phyloP scores from a whole-genome alignment of 306 rosid species.

The Cyclanthera cordifolia region DNA sequence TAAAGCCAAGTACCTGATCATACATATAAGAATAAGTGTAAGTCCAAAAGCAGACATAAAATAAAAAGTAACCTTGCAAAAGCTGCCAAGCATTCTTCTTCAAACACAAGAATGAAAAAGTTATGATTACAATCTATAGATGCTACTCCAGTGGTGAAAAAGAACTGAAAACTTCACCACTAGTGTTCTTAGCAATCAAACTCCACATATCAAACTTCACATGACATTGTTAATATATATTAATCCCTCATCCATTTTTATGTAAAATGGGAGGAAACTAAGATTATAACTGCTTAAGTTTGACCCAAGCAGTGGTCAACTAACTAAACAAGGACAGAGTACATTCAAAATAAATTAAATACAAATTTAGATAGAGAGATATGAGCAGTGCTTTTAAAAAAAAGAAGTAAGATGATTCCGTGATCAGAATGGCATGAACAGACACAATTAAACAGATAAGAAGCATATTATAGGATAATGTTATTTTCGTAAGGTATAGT shows the following conservation, averaged over 20 bases:
- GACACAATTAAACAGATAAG: not conserved
- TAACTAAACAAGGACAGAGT: too few species aligned
- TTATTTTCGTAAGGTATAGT: too few species aligned
- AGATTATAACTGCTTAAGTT: too few species aligned
- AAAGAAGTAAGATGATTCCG: too few species aligned
- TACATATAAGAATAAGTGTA: not conserved
- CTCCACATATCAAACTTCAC: not conserved
- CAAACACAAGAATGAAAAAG: not conserved
- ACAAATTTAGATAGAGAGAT: too few species aligned
- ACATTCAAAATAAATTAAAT: too few species aligned
- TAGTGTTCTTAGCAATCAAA: not conserved
- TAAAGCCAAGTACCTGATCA: constrained; percentile 78
- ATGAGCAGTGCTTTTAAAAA: too few species aligned
- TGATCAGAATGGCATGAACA: not conserved
- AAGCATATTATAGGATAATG: not conserved
- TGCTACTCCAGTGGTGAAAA: not conserved
- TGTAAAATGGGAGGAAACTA: not conserved
- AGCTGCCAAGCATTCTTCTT: not conserved
- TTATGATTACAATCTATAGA: not conserved
- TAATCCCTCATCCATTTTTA: too few species aligned
- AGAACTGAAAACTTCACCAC: not conserved
- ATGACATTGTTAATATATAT: not conserved
- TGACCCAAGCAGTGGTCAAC: too few species aligned
- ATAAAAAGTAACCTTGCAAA: not conserved
- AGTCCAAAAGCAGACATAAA: constrained; percentile 17